These are phyloP conservation scores for Glycine soja DNA, from an alignment of 306 rosid species.

Conservation along the genomic window DNA sequence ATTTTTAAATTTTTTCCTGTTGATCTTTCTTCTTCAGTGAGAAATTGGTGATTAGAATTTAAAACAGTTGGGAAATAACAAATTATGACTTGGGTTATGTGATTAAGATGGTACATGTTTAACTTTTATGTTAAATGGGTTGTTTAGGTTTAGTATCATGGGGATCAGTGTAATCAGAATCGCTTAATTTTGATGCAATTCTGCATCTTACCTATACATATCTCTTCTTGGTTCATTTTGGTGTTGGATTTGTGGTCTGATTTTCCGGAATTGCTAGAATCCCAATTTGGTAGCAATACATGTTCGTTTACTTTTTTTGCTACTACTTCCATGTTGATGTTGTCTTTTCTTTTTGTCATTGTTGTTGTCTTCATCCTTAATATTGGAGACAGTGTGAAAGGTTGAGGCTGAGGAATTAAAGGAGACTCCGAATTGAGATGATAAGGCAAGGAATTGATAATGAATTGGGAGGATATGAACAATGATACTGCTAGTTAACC, in stretches of 20 bases:
- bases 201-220: neutral
- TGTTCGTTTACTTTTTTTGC: too few species aligned
- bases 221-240: too few species aligned
- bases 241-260: too few species aligned
- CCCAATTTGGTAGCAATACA: too few species aligned
- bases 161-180: neutral
- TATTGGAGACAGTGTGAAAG: too few species aligned
- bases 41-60: conserved; percentile 11
- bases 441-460: neutral
- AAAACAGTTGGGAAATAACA: neutral
- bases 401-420: neutral
- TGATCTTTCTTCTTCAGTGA: neutral
- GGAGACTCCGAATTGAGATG: neutral
- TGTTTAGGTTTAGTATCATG: neutral
- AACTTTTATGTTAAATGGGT: neutral
- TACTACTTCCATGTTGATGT: too few species aligned
- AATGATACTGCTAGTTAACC: neutral
- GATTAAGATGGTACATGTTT: neutral
- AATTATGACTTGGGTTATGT: neutral
- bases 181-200: neutral
- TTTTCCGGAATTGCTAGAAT: too few species aligned
- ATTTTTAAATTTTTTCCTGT: conserved; percentile 3
- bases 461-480: too few species aligned
- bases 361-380: too few species aligned
- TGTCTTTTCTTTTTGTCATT: too few species aligned